Conservation (phyloP, 169 alveolate genomes). For the Babesia bigemina region DNA sequence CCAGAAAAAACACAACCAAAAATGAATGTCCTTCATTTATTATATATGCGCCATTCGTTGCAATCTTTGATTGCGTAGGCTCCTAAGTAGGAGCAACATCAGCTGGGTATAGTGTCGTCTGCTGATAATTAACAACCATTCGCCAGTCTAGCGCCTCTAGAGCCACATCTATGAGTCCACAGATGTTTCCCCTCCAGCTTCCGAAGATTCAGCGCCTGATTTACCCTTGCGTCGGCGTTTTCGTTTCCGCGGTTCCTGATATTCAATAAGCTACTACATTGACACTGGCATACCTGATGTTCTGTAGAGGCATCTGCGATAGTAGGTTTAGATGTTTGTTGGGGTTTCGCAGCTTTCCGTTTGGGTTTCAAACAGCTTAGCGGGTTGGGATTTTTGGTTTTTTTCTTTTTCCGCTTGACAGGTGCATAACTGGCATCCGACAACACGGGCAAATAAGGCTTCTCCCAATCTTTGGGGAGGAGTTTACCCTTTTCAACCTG, state of each 20-base stretch:
- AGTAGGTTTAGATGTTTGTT: not conserved
- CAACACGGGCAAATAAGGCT: conserved; percentile 17
- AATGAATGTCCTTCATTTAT: not conserved
- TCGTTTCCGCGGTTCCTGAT: conserved; percentile 20
- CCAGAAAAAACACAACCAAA: conserved; percentile 17
- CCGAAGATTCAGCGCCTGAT: not conserved
- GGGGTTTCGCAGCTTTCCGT: not conserved
- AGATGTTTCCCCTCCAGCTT: too few relatives aligned
- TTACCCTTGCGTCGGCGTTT: conserved; percentile 23
- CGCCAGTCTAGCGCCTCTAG: too few relatives aligned
- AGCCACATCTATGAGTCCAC: too few relatives aligned
- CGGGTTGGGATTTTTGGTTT: conserved; percentile 61
- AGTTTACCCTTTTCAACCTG: conserved; percentile 45
- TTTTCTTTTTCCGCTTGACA: conserved; percentile 19
- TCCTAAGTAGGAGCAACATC: too few relatives aligned
- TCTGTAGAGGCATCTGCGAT: not conserved
- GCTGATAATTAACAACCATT: too few relatives aligned
- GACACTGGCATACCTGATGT: not conserved
- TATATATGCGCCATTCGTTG: not conserved
- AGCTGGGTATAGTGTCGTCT: too few relatives aligned
- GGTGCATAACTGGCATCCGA: not conserved
- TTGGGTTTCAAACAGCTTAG: conserved; percentile 63
- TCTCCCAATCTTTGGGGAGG: conserved; percentile 57
- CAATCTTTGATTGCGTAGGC: not conserved
- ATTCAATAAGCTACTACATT: not conserved